A percentile compares a stretch with the other conserved stretches of the same genome.
These are phyloP conservation scores for Cymodocea nodosa DNA, from an alignment of 116 monocot genomes.

Conservation along the genomic window DNA sequence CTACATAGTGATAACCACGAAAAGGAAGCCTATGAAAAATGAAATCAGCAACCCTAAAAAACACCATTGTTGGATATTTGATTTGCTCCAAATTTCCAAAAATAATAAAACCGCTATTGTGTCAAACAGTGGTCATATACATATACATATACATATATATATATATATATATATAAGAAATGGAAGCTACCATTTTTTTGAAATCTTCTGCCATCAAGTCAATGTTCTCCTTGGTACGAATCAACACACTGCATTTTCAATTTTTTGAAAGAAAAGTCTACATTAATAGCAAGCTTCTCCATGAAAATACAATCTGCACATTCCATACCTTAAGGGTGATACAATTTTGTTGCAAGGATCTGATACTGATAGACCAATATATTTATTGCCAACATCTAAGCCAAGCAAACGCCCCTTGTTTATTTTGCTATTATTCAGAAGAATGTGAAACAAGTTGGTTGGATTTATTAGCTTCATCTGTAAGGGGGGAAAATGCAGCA, in stretches of 20 bases:
- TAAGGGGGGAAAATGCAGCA: background rate
- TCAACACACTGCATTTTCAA: conserved; percentile 59
- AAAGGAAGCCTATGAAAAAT: no score
- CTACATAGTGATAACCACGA: no score
- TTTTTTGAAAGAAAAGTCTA: background rate
- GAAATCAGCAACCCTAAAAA: no score
- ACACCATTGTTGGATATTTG: no score
- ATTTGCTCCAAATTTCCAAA: no score
- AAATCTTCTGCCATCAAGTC: conserved; percentile 70
- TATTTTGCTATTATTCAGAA: conserved; percentile 16
- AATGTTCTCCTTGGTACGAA: conserved; percentile 64
- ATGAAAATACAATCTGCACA: background rate
- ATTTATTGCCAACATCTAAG: conserved; percentile 81
- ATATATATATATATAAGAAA: background rate
- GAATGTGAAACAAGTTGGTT: conserved; percentile 38
- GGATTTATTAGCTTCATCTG: conserved; percentile 77
- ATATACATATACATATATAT: no score
- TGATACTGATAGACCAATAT: conserved; percentile 81
- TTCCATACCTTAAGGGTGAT: conserved; percentile 53
- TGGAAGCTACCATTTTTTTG: conserved; percentile 43
- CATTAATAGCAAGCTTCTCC: background rate
- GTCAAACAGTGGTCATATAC: no score
- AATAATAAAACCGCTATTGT: no score
- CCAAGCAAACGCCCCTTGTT: conserved; percentile 55
- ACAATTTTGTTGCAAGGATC: conserved; percentile 53